Percentiles rank a stretch among this genome's conserved stretches.
phyloP scores from a whole-genome alignment of 2,329 filamentous ascomycete species.

The Sphaerulina vaccinii region DNA sequence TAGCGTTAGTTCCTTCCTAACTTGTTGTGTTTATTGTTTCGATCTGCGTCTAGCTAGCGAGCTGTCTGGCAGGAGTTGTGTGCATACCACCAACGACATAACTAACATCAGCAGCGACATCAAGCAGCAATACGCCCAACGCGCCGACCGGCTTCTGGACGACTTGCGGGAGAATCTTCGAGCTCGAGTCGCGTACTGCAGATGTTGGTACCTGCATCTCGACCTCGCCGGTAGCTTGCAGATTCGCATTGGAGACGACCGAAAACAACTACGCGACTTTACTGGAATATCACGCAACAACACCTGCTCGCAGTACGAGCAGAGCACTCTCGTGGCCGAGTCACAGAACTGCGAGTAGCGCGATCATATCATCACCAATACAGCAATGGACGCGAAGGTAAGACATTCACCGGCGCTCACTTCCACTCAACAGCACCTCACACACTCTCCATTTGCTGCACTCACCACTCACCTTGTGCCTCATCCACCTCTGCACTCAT shows the following conservation, averaged over 20 bases:
- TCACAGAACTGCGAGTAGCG: background rate
- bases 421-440: background rate
- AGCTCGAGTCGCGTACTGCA: background rate
- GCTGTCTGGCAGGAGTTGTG: background rate
- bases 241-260: slow-evolving; percentile 1
- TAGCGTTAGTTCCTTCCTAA: background rate
- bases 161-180: background rate
- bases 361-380: background rate
- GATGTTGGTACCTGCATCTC: slow-evolving; percentile 3
- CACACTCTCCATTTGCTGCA: background rate
- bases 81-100: background rate
- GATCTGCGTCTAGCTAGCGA: background rate
- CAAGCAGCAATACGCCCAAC: slow-evolving; percentile 7
- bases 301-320: background rate
- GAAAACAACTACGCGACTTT: background rate
- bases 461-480: background rate
- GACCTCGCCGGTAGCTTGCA: slow-evolving; percentile 6
- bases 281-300: background rate
- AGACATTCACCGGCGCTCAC: slow-evolving; percentile 9
- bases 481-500: background rate
- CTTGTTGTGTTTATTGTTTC: background rate
- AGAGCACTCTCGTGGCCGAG: background rate
- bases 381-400: slow-evolving; percentile 34
- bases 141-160: slow-evolving; percentile 1
- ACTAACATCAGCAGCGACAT: slow-evolving; percentile 1